Percentiles rank a stretch among this genome's conserved stretches.
Evolutionary conservation across 768 basidiomycete species (phyloP).

Genomic region (Phallus indusiatus): DNA sequence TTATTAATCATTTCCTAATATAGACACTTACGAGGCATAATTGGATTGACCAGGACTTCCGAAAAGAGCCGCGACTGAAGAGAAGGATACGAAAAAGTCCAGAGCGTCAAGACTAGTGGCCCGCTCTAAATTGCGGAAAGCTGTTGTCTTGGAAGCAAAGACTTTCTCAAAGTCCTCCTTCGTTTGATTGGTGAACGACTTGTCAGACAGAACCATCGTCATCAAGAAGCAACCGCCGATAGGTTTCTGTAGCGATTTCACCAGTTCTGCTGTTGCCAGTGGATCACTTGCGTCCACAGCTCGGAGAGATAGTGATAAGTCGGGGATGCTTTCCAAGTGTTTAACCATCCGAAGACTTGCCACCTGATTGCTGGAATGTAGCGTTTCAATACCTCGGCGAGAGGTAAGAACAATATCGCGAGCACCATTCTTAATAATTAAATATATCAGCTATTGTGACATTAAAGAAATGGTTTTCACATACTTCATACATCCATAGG

Average conservation of each 20-base stretch:
- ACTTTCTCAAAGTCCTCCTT: constrained; percentile 21
- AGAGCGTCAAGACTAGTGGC: constrained; percentile 19
- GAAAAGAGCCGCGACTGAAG: constrained; percentile 24
- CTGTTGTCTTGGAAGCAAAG: constrained; percentile 22
- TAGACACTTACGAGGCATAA: constrained; percentile 23
- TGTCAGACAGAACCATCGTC: constrained; percentile 24
- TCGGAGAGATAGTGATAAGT: constrained; percentile 23
- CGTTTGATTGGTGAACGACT: constrained; percentile 23
- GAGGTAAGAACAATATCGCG: constrained; percentile 29
- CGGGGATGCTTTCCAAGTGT: constrained; percentile 21
- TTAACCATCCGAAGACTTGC: constrained; percentile 19
- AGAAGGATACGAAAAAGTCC: constrained; percentile 29
- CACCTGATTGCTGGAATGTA: constrained; percentile 18
- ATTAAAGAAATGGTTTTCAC: constrained; percentile 1
- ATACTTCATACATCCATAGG: constrained; percentile 33
- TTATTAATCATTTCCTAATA: neutral
- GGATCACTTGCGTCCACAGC: constrained; percentile 23
- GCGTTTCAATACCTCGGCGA: constrained; percentile 22
- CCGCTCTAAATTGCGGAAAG: constrained; percentile 19
- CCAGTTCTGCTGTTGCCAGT: constrained; percentile 14
- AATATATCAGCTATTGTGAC: neutral
- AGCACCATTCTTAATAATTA: constrained; percentile 24
- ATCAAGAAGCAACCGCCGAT: constrained; percentile 27
- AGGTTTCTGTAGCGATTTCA: constrained; percentile 16
- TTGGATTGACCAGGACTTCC: constrained; percentile 31